Conservation (phyloP, 2,329 filamentous ascomycete species). For the Pseudocercospora fijiensis region DNA sequence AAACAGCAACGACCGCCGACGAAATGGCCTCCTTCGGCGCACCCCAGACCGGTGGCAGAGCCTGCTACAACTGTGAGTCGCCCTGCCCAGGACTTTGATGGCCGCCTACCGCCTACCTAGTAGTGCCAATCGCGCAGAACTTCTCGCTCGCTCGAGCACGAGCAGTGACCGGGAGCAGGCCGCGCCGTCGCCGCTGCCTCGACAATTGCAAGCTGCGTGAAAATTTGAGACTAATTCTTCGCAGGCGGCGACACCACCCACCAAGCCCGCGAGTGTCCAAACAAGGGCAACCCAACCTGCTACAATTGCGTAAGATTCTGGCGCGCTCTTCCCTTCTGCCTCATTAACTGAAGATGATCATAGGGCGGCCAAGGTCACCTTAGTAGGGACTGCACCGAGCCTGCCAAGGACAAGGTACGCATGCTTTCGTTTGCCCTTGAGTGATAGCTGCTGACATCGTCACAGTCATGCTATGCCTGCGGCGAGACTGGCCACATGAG, state of each 20-base stretch:
- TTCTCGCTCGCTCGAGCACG: not conserved
- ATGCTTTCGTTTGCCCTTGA: not conserved
- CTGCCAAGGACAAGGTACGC: slow-evolving; percentile 78
- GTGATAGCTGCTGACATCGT: slow-evolving; percentile 37
- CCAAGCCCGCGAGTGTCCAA: slow-evolving; percentile 53
- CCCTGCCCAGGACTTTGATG: not conserved
- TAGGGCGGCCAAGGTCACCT: slow-evolving; percentile 49
- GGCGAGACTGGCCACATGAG: slow-evolving; percentile 86
- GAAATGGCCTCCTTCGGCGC: slow-evolving; percentile 50
- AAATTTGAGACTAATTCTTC: slow-evolving; percentile 24
- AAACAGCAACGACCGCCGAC: not conserved
- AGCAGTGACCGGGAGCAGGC: not conserved
- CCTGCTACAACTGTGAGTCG: slow-evolving; percentile 60
- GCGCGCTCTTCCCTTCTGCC: too few species aligned
- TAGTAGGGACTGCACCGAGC: slow-evolving; percentile 84
- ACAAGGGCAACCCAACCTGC: slow-evolving; percentile 48
- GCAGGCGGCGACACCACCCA: slow-evolving; percentile 52
- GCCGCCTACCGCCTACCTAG: too few species aligned
- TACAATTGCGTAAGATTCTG: slow-evolving; percentile 41
- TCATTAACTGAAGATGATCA: not conserved
- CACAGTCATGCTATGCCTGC: slow-evolving; percentile 58
- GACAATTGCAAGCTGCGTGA: not conserved
- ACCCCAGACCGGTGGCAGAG: slow-evolving; percentile 46
- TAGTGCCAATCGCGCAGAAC: not conserved
- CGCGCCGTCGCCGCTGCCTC: not conserved